Conservation (phyloP, 169 alveolate species). For the Perkinsus chesapeaki region DNA sequence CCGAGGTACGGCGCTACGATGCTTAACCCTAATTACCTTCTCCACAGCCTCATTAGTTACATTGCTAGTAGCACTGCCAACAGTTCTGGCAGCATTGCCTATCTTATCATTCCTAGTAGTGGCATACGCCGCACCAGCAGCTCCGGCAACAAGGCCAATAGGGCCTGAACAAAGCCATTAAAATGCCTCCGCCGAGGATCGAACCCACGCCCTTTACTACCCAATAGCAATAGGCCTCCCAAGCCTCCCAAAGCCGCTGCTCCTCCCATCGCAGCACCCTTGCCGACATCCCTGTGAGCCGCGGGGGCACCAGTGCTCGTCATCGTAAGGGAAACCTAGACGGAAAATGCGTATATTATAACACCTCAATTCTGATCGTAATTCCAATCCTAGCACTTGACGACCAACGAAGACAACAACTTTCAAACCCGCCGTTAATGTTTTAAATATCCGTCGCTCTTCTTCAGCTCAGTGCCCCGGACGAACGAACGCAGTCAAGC, state of each 20-base stretch:
- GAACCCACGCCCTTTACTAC: background rate
- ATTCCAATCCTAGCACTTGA: too few species aligned
- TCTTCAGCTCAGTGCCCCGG: too few species aligned
- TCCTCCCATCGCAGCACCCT: background rate
- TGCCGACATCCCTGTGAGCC: background rate
- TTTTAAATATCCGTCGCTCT: too few species aligned
- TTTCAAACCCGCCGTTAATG: too few species aligned
- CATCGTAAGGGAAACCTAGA: background rate
- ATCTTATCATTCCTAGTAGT: background rate
- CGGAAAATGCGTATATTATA: background rate
- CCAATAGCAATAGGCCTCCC: background rate
- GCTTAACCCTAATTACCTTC: too few species aligned
- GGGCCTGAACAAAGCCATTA: background rate
- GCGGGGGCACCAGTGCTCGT: background rate
- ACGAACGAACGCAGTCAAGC: too few species aligned
- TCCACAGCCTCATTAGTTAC: background rate
- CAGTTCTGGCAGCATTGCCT: background rate
- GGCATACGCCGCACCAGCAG: background rate
- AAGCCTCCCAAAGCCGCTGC: background rate
- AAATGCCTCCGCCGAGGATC: background rate
- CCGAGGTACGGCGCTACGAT: too few species aligned
- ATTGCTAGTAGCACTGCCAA: background rate
- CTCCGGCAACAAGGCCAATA: background rate
- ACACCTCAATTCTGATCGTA: too few species aligned
- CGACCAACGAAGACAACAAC: too few species aligned